Evolutionary conservation across 331 rosid genomes (phyloP).

Genomic region (Malus hybrid): DNA sequence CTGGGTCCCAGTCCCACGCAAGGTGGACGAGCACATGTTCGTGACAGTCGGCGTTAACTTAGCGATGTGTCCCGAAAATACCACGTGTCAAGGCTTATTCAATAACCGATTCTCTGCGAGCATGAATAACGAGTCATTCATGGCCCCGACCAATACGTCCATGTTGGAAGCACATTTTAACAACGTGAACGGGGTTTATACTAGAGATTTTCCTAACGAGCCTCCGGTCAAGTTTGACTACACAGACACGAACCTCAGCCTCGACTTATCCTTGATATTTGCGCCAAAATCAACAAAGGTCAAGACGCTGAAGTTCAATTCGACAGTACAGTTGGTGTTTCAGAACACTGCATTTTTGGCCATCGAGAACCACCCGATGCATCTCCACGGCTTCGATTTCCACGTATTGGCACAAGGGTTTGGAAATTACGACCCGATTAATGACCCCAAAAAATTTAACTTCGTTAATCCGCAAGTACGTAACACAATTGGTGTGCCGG

Average conservation of each 20-base stretch:
- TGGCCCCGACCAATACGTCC: slow-evolving; percentile 28
- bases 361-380: slow-evolving; percentile 48
- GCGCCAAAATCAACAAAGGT: slow-evolving; percentile 44
- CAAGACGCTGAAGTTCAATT: slow-evolving; percentile 47
- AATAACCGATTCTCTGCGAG: slow-evolving; percentile 27
- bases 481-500: slow-evolving; percentile 53
- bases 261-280: neutral
- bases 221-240: slow-evolving; percentile 39
- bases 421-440: slow-evolving; percentile 36
- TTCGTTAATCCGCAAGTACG: slow-evolving; percentile 41
- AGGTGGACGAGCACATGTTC: slow-evolving; percentile 35
- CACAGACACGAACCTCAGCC: slow-evolving; percentile 14
- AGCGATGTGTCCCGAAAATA: slow-evolving; percentile 11
- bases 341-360: slow-evolving; percentile 40
- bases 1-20: slow-evolving; percentile 30
- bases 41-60: slow-evolving; percentile 21
- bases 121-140: slow-evolving; percentile 61
- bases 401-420: slow-evolving; percentile 66
- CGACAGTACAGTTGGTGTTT: slow-evolving; percentile 50
- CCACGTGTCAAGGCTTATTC: slow-evolving; percentile 9
- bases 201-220: slow-evolving; percentile 34
- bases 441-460: slow-evolving; percentile 29
- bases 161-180: slow-evolving; percentile 43
- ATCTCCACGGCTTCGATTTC: slow-evolving; percentile 49
- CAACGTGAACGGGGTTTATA: slow-evolving; percentile 37